Evolutionary conservation across 495 filamentous ascomycete genomes (phyloP).

Genomic region (Ascobolus immersus): DNA sequence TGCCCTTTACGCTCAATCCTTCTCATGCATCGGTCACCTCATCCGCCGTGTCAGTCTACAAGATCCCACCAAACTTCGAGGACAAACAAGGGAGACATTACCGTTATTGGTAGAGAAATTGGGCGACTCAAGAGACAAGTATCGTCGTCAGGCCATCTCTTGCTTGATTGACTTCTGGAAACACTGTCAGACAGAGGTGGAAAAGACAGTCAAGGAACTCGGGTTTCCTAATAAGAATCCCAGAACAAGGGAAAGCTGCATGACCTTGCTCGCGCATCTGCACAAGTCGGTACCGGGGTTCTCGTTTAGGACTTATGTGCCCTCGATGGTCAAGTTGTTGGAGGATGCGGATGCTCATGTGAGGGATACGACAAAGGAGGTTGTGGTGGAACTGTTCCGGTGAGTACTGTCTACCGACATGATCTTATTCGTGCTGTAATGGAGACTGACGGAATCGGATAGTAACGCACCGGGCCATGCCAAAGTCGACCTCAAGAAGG

Average conservation of each 20-base stretch:
- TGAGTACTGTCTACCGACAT: slow-evolving; percentile 18
- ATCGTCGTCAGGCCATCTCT: slow-evolving; percentile 41
- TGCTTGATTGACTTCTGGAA: slow-evolving; percentile 51
- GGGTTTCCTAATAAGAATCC: slow-evolving; percentile 58
- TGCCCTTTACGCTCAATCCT: slow-evolving; percentile 12
- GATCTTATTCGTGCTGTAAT: neutral
- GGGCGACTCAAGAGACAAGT: slow-evolving; percentile 66
- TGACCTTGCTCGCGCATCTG: slow-evolving; percentile 60
- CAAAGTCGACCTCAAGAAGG: slow-evolving; percentile 66
- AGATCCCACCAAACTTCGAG: slow-evolving; percentile 41
- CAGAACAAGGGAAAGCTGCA: slow-evolving; percentile 52
- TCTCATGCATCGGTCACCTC: slow-evolving; percentile 65
- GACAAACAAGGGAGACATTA: slow-evolving; percentile 36
- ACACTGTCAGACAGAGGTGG: slow-evolving; percentile 40
- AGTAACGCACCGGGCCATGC: slow-evolving; percentile 57
- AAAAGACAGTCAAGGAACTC: slow-evolving; percentile 49
- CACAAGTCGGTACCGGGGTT: slow-evolving; percentile 17
- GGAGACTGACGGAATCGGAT: slow-evolving; percentile 3
- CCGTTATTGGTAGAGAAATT: slow-evolving; percentile 61
- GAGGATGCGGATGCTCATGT: slow-evolving; percentile 76
- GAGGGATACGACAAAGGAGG: slow-evolving; percentile 53
- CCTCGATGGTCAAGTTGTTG: slow-evolving; percentile 53
- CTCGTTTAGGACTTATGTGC: slow-evolving; percentile 58
- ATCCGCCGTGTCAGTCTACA: slow-evolving; percentile 61
- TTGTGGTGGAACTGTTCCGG: slow-evolving; percentile 66